Base-by-base conservation (phyloP, 257 asterid species). In the Euphrasia confusa region DNA sequence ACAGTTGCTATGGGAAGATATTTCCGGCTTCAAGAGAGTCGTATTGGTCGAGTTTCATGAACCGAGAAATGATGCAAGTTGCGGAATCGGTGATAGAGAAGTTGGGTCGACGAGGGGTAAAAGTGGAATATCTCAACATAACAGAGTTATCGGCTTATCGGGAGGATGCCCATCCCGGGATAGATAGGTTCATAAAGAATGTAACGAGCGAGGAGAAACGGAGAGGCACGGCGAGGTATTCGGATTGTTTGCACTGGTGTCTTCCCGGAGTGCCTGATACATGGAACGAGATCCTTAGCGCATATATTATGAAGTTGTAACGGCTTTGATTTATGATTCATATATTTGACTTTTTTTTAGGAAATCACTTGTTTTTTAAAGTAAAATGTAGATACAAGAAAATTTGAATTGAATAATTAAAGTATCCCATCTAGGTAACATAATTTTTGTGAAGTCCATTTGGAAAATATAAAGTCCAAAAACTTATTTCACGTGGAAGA, bases 141-240 rank as follows among this genome's bases (percentile, higher is more conserved):
- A 87, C 95, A 0, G 80, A 78, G 4, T 69, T 84, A 68, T 83
- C 94, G 0, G 90, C 83, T 52, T 78, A 81, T 18, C 76, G 96
- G 65, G 80, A 74, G 37, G 96, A 84, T 56, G 89, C 77, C 0
- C 95, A 87, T 79, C 78, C 88, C 1, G 65, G 94, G 1, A 71
- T 79, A 42, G 48, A 87, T 39, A 76, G 76, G 61, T 7, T n/a
- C 24, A n/a, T 48, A n/a, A 1, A 1, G 54, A n/a, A 15, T 48
- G 5, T 3, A 48, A n/a, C 17, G 1, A 4, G 26, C 10, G 17
- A 48, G 15, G 54, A 48, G 3, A 17, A 48, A 48, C 7, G 10
- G 54, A 48, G 14, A 48, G 10, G 15, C 26, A 10, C 26, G 24
- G 54, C 9, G 2, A 48, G 2, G 10, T 65, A 58, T 40, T 53